phyloP scores from a whole-genome alignment of 371 early-diverging fungal genomes.

The Syncephalis fuscata region DNA sequence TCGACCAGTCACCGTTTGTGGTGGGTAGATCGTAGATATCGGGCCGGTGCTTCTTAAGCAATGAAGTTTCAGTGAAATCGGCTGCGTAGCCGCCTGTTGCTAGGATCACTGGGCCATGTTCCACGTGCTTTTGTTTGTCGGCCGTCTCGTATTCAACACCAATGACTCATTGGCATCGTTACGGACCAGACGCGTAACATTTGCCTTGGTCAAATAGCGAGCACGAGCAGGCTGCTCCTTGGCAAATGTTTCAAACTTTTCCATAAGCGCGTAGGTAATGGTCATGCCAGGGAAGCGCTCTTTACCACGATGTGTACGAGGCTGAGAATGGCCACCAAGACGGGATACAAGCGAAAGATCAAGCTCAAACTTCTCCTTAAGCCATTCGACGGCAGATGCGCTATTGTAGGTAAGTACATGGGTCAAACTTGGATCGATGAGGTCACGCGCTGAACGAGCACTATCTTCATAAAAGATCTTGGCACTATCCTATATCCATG shows the following conservation, averaged over 20 bases:
- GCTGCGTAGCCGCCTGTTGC: conserved; percentile 91
- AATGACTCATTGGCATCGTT: conserved; percentile 36
- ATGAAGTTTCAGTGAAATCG: conserved; percentile 42
- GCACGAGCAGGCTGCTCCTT: conserved; percentile 48
- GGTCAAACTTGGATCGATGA: conserved; percentile 68
- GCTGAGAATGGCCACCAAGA: conserved; percentile 75
- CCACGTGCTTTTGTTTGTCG: conserved; percentile 29
- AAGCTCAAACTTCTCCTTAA: conserved; percentile 73
- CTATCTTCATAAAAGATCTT: conserved; percentile 82
- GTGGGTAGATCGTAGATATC: conserved; percentile 47
- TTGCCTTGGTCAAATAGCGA: conserved; percentile 62
- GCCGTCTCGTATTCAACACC: conserved; percentile 71
- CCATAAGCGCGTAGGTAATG: conserved; percentile 87
- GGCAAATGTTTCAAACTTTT: conserved; percentile 59
- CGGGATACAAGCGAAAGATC: conserved; percentile 79
- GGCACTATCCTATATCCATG: conserved; percentile 58
- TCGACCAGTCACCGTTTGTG: conserved; percentile 90
- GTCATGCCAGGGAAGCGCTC: conserved; percentile 93
- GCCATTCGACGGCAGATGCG: conserved; percentile 83
- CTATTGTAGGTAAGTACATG: conserved; percentile 73
- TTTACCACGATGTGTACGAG: conserved; percentile 90
- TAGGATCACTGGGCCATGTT: conserved; percentile 67
- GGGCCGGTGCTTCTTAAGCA: conserved; percentile 37
- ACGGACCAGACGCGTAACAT: conserved; percentile 41
- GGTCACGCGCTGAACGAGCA: conserved; percentile 70